Conservation (phyloP, 2,329 filamentous ascomycete genomes). For the Aspergillus aculeatus region DNA sequence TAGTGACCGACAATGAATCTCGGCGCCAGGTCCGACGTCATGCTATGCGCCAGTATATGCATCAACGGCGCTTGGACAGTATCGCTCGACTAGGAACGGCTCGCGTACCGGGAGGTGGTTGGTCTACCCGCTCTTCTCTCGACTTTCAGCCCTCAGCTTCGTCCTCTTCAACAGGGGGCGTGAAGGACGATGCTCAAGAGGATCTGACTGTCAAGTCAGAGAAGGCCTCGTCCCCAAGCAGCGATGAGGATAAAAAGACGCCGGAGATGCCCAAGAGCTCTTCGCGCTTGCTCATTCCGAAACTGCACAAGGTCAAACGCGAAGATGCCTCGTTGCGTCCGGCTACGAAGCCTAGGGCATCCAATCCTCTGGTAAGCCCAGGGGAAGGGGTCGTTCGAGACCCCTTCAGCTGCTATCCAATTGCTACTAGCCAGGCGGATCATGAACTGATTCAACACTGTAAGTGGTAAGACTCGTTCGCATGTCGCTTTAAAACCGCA, state of each 20-base stretch:
- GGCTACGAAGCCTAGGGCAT: slow-evolving; percentile 3
- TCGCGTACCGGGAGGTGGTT: slow-evolving; percentile 26
- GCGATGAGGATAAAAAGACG: slow-evolving; percentile 9
- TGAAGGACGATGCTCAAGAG: slow-evolving; percentile 12
- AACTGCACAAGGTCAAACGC: slow-evolving; percentile 14
- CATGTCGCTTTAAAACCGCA: not conserved
- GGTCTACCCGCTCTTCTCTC: slow-evolving; percentile 18
- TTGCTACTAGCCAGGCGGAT: slow-evolving; percentile 25
- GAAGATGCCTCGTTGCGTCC: slow-evolving; percentile 12
- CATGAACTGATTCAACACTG: slow-evolving; percentile 34
- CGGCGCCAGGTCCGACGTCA: slow-evolving; percentile 35
- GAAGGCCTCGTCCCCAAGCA: slow-evolving; percentile 7
- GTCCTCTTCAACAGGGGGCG: slow-evolving; percentile 8
- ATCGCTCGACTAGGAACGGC: slow-evolving; percentile 33
- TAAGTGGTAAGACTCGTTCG: slow-evolving; percentile 18
- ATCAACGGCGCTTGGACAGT: slow-evolving; percentile 32
- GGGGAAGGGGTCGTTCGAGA: slow-evolving; percentile 21
- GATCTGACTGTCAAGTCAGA: slow-evolving; percentile 5
- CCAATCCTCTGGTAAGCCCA: slow-evolving; percentile 17
- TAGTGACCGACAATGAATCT: slow-evolving; percentile 34
- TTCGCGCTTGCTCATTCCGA: slow-evolving; percentile 11
- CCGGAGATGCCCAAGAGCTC: slow-evolving; percentile 8
- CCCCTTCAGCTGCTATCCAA: slow-evolving; percentile 30
- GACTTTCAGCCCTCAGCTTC: slow-evolving; percentile 9
- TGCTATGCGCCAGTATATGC: slow-evolving; percentile 39